These are phyloP conservation scores for Polysphondylium violaceum DNA, from an alignment of 78 protist genomes.

Conservation along the genomic window DNA sequence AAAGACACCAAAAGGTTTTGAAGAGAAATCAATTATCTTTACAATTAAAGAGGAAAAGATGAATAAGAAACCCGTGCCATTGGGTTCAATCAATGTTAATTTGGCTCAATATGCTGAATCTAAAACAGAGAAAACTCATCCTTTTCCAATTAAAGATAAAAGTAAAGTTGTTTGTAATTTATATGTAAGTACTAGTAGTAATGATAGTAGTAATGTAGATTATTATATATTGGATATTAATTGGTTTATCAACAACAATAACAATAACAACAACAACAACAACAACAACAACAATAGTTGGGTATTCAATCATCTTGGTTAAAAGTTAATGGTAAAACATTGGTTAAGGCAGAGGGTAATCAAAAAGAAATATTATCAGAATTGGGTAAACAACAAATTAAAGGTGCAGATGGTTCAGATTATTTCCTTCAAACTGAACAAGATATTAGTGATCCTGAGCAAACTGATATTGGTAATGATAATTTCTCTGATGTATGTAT, in stretches of 20 bases:
- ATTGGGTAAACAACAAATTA: slow-evolving; percentile 58
- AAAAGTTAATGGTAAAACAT: slow-evolving; percentile 63
- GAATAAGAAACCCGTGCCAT: slow-evolving; percentile 18
- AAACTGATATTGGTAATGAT: slow-evolving; percentile 48
- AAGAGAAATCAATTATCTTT: slow-evolving; percentile 14
- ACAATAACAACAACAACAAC: background rate
- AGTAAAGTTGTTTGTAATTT: slow-evolving; percentile 40
- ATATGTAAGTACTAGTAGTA: slow-evolving; percentile 16
- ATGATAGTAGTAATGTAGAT: background rate
- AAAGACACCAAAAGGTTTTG: slow-evolving; percentile 48
- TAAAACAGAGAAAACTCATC: slow-evolving; percentile 63
- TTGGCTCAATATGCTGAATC: slow-evolving; percentile 67
- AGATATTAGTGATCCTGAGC: slow-evolving; percentile 77
- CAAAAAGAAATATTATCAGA: slow-evolving; percentile 63
- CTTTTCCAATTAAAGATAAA: slow-evolving; percentile 69
- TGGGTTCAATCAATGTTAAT: slow-evolving; percentile 40
- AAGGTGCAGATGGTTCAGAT: slow-evolving; percentile 42
- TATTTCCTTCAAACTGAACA: slow-evolving; percentile 66
- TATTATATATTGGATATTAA: background rate
- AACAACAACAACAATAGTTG: background rate
- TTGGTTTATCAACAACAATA: background rate
- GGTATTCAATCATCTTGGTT: slow-evolving; percentile 63
- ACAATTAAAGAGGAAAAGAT: slow-evolving; percentile 46
- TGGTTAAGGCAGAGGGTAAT: slow-evolving; percentile 66
- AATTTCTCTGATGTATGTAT: slow-evolving; percentile 62